phyloP scores from a whole-genome alignment of 176 grass and related monocot genomes.

The Juncus effusus region DNA sequence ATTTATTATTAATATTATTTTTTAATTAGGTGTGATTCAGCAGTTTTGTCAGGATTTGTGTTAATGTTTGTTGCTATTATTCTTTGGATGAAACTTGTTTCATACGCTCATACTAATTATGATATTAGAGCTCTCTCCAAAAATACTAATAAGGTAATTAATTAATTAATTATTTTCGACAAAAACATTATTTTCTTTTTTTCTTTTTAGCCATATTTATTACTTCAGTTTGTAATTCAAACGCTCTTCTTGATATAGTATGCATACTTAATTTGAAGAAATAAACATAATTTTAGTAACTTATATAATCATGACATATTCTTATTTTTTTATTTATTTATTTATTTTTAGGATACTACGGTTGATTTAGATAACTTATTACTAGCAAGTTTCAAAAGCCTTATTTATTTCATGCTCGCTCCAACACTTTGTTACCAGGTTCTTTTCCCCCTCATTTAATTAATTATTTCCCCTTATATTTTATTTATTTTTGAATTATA shows the following conservation, averaged over 20 bases:
- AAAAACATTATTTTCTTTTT: conserved; percentile 14
- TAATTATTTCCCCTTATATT: conserved; percentile 27
- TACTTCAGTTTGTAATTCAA: too few relatives aligned
- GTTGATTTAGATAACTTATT: conserved; percentile 44
- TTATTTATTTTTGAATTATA: conserved; percentile 12
- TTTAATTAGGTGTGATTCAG: conserved; percentile 74
- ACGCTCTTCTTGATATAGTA: neutral
- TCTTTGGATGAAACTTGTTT: conserved; percentile 94
- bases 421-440: conserved; percentile 99
- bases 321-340: conserved; percentile 15
- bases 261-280: neutral
- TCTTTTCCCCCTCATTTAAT: conserved; percentile 21
- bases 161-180: too few relatives aligned
- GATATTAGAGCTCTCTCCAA: conserved; percentile 74
- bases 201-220: conserved; percentile 1
- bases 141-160: conserved; percentile 71
- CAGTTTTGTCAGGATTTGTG: conserved; percentile 80
- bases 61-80: conserved; percentile 84
- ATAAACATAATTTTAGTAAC: conserved; percentile 12
- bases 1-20: conserved; percentile 18
- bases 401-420: conserved; percentile 79
- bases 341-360: neutral
- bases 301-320: conserved; percentile 3
- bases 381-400: conserved; percentile 52
- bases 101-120: conserved; percentile 94